Base-by-base conservation (phyloP, 176 grass and related monocot genomes). In the Phyllostachys edulis region DNA sequence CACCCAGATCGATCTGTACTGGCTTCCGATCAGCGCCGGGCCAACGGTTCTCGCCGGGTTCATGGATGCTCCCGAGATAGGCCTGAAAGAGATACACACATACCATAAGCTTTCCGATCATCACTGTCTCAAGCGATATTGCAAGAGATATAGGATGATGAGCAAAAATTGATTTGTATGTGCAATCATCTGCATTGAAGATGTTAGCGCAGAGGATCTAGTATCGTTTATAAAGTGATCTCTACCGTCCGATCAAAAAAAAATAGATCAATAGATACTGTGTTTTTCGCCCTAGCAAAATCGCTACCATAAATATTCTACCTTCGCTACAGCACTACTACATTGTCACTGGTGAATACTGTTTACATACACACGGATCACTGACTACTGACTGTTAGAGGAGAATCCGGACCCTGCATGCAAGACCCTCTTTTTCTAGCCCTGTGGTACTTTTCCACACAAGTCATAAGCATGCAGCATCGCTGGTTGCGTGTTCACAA, bases 1-100 rank as follows among this genome's bases (percentile, higher is more conserved):
- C 20, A 99, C 90, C 96, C 97, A 99, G 57, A 99, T 92, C 4
- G 83, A 83, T 63, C 67, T 18, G 81, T 93, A 99, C 62, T 79
- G 26, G 61, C 91, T 57, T 4, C 77, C 75, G 5, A 99, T n/a
- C 20, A 99, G 52, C 15, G 97, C 93, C 4, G 93, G 88, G 11
- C 97, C 97, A 1, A 99, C 9, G 52, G 42, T 96, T 50, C 97
- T 79, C 1, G 84, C 97, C 24, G 93, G 97, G 77, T 99, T 99
- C 97, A 99, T 99, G 21, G 93, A 99, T 21, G 91, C 93, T 5
- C 97, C 93, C 0, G 97, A 94, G 75, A 99, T 63, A 0, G 93
- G 93, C 68, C 93, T 99, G 85, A 21, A 9, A 24, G 4, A 24
- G 4, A 18, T 49, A 17, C 15, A 71, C 45, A 68, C 11, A 2